These are phyloP conservation scores for Aspergillus olivimuriae DNA, from an alignment of 495 filamentous ascomycete species.

Conservation along the genomic window DNA sequence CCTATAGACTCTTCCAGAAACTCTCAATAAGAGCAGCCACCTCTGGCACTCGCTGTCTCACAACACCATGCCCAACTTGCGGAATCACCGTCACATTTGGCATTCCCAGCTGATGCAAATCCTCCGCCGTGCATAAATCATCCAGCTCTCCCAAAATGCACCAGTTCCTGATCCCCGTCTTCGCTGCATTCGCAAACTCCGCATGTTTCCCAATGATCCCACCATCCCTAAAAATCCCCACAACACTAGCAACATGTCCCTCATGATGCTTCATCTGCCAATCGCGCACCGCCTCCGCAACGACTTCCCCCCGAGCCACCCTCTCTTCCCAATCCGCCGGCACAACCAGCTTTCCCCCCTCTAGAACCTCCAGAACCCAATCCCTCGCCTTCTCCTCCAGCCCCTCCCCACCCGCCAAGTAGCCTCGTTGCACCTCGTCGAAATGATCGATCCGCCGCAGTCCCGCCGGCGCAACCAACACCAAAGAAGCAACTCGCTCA, in stretches of 20 bases:
- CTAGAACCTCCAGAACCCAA: constrained; percentile 30
- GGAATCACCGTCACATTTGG: constrained; percentile 29
- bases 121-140: constrained; percentile 25
- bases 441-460: constrained; percentile 15
- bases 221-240: constrained; percentile 37
- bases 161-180: constrained; percentile 17
- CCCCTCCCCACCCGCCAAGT: constrained; percentile 21
- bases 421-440: constrained; percentile 12
- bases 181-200: constrained; percentile 26
- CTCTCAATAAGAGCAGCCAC: not conserved
- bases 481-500: constrained; percentile 21
- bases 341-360: constrained; percentile 30
- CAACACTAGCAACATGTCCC: constrained; percentile 36
- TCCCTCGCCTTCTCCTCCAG: constrained; percentile 21
- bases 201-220: constrained; percentile 33
- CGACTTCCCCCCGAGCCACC: constrained; percentile 32
- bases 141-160: constrained; percentile 38
- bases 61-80: constrained; percentile 32
- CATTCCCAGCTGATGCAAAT: constrained; percentile 28
- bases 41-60: constrained; percentile 13
- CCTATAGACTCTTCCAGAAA: constrained; percentile 36
- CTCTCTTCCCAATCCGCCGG: constrained; percentile 39
- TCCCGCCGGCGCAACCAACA: constrained; percentile 31
- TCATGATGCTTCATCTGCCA: constrained; percentile 39
- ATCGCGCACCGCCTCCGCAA: constrained; percentile 37